Evolutionary conservation across 805 yeast genomes (phyloP), one percentile per base, ranked within the genome.

Genomic region (Candida nitratophila): DNA sequence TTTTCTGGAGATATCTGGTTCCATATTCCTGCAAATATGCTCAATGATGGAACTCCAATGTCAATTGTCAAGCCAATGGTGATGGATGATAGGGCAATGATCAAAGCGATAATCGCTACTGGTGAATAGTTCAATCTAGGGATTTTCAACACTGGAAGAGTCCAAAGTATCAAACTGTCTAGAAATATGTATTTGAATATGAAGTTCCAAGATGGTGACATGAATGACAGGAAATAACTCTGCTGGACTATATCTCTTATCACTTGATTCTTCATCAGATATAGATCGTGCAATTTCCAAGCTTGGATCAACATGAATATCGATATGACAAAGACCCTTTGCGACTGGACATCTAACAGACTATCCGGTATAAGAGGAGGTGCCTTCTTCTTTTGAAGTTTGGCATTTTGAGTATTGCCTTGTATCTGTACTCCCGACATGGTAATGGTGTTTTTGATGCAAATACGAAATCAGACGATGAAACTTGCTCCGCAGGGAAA

Each of bases 231-330:
- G 1, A 65, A 46, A 14, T 67, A 42, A 52, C 56, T 45, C 2
- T 48, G 36, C 31, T 47, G 39, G 2, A 60, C 39, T 6, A 50
- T 33, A 24, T 52, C 55, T 19, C 59, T 41, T 21, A 59, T 35
- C 1, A 39, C 35, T 16, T 70, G 74, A 22, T 76, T 70, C 52
- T 81, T 80, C 45, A 86, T 63, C 20, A 79, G 59, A 30, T 81
- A 64, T 36, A 86, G 62, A 57, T 87, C 95, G 52, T 84, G 86
- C 1, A 86, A 45, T 58, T 93, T 91, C 77, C 85, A 85, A n/a
- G 86, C 77, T 61, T 90, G 97, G n/a, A 91, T 70, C 30, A 85
- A 69, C 2, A 76, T 67, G 57, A 88, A 86, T 11, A 86, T 48
- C 1, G 86, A 75, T n/a, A 81, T 60, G 3, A 80, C 72, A 44